These are phyloP conservation scores for Rhizoctonia solani DNA, from an alignment of 1,284 basidiomycete species.

Conservation along the genomic window DNA sequence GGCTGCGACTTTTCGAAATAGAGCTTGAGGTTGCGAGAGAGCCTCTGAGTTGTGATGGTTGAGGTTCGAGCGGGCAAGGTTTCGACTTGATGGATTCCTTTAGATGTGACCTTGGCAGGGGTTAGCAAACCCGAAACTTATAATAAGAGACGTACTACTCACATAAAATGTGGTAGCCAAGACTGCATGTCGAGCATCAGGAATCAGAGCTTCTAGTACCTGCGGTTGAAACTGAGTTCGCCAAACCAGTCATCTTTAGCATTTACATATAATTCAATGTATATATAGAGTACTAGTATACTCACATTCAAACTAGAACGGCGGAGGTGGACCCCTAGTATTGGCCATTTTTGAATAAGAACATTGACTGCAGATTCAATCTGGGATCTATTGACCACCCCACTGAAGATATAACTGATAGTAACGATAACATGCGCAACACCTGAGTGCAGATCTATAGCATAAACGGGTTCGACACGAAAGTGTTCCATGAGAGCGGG, in stretches of 20 bases:
- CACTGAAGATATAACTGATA: background rate
- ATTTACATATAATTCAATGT: background rate
- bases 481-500: constrained; percentile 15
- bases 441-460: constrained; percentile 21
- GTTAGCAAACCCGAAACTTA: too few relatives aligned
- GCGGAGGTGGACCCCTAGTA: background rate
- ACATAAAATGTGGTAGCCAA: background rate
- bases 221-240: background rate
- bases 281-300: background rate
- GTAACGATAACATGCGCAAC: constrained; percentile 14
- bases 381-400: background rate
- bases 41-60: background rate
- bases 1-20: background rate
- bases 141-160: background rate
- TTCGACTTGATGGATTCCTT: background rate
- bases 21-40: background rate
- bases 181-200: background rate
- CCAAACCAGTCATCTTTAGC: too few relatives aligned
- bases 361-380: background rate
- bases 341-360: background rate
- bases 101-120: background rate
- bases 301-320: background rate
- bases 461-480: constrained; percentile 13
- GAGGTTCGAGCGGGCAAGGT: background rate
- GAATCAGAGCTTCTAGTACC: background rate